Evolutionary conservation across 2,329 filamentous ascomycete genomes (phyloP).

Genomic region (Simplicillium sp.): DNA sequence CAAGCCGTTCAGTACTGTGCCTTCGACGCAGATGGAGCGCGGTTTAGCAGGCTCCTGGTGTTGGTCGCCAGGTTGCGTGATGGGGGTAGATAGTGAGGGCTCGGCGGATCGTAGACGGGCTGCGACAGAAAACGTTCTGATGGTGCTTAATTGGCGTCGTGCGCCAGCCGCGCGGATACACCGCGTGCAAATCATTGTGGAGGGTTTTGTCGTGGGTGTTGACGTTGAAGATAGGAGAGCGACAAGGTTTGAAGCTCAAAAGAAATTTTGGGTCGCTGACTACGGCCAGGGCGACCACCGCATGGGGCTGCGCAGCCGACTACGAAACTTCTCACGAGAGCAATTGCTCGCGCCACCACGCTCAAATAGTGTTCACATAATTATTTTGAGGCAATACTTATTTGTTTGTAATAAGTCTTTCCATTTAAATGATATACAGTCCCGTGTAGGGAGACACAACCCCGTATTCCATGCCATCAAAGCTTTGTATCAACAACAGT

Average conservation of each 20-base stretch:
- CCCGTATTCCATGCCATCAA: background rate
- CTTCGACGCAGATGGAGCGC: conserved; percentile 50
- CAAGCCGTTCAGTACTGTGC: conserved; percentile 62
- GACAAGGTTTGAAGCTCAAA: conserved; percentile 8
- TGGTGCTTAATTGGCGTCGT: conserved; percentile 17
- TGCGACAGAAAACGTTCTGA: conserved; percentile 31
- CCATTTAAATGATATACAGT: background rate
- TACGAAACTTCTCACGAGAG: too few relatives aligned
- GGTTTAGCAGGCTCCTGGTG: conserved; percentile 17
- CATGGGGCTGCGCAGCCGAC: too few relatives aligned
- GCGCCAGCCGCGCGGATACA: conserved; percentile 37
- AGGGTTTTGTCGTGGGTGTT: conserved; percentile 16
- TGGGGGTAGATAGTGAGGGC: conserved; percentile 25
- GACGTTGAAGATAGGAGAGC: conserved; percentile 9
- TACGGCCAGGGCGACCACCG: too few relatives aligned
- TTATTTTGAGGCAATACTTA: background rate
- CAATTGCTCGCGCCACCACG: background rate
- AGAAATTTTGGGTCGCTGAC: conserved; percentile 16
- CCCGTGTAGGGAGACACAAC: background rate
- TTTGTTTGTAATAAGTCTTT: background rate
- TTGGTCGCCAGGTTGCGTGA: conserved; percentile 19
- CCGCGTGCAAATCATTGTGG: conserved; percentile 30
- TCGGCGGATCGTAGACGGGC: conserved; percentile 24
- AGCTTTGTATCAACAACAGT: background rate
- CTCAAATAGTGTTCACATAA: background rate